Conservation (phyloP, 164 flowering plant genomes). For the Amborella trichopoda region DNA sequence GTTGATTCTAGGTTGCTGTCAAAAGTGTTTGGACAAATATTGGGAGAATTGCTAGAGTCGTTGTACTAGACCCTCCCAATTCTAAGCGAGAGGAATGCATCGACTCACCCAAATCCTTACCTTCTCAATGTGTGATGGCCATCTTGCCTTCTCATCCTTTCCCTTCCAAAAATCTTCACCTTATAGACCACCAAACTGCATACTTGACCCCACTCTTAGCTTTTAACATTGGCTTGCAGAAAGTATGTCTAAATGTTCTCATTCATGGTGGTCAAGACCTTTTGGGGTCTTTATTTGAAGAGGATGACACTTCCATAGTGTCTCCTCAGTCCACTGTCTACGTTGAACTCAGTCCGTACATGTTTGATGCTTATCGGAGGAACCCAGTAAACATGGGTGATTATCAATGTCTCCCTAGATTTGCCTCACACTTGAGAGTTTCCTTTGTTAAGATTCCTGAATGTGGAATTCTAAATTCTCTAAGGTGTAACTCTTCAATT, state of each 20-base stretch:
- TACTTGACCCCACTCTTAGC: conserved; percentile 67
- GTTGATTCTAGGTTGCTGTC: conserved; percentile 33
- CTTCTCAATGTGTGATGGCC: conserved; percentile 24
- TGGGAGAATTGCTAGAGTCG: conserved; percentile 50
- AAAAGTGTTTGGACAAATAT: conserved; percentile 39
- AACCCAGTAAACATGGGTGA: background rate
- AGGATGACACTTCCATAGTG: conserved; percentile 11
- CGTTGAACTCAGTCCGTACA: conserved; percentile 34
- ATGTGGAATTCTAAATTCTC: conserved; percentile 65
- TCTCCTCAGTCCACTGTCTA: conserved; percentile 15
- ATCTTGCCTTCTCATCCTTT: conserved; percentile 43
- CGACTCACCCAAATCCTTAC: conserved; percentile 6
- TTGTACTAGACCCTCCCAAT: conserved; percentile 57
- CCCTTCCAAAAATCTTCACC: conserved; percentile 12
- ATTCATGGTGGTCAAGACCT: conserved; percentile 48
- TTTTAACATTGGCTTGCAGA: conserved; percentile 70
- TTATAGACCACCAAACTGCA: conserved; percentile 33
- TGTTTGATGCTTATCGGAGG: background rate
- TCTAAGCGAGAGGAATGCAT: conserved; percentile 1
- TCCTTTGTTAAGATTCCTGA: conserved; percentile 88
- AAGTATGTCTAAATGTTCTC: conserved; percentile 52
- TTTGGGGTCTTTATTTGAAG: conserved; percentile 35
- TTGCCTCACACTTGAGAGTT: conserved; percentile 78
- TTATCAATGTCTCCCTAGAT: conserved; percentile 26
- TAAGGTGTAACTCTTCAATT: conserved; percentile 37